phyloP scores from a whole-genome alignment of 1,284 basidiomycete species.

The Wolfiporia cocos region DNA sequence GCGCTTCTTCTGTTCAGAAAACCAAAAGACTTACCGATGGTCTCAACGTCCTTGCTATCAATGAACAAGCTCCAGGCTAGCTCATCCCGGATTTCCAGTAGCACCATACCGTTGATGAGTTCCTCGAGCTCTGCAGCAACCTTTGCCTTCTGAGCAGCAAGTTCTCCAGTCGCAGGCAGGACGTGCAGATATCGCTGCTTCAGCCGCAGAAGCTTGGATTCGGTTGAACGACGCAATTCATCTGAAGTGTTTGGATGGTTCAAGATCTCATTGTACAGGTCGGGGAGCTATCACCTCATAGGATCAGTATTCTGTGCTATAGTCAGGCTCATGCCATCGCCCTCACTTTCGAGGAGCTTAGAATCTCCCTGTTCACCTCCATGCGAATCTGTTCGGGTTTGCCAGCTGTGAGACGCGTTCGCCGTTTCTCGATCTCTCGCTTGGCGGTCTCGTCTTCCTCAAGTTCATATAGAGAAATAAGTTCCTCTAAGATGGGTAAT shows the following conservation, averaged over 20 bases:
- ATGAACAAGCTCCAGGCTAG: constrained; percentile 77
- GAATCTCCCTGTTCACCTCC: constrained; percentile 62
- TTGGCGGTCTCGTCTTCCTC: constrained; percentile 52
- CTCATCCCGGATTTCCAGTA: constrained; percentile 72
- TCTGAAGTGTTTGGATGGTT: constrained; percentile 75
- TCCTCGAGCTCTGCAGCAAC: constrained; percentile 61
- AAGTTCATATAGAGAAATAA: constrained; percentile 51
- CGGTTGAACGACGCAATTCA: constrained; percentile 60
- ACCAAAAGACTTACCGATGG: constrained; percentile 60
- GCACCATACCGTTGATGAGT: constrained; percentile 65
- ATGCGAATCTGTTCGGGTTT: constrained; percentile 63
- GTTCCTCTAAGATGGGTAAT: constrained; percentile 63
- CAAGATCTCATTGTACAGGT: constrained; percentile 67
- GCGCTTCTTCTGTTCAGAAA: no score
- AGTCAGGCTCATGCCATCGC: neutral
- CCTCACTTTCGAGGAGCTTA: constrained; percentile 50
- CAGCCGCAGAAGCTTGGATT: constrained; percentile 64
- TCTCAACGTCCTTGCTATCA: constrained; percentile 71
- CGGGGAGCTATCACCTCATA: constrained; percentile 45
- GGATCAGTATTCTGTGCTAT: neutral
- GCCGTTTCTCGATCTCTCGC: constrained; percentile 69
- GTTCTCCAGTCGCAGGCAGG: constrained; percentile 39
- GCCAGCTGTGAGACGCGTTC: constrained; percentile 68
- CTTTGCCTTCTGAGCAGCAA: constrained; percentile 39
- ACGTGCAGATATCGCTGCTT: constrained; percentile 54